These are phyloP conservation scores for Colletotrichum scovillei DNA, from an alignment of 2,329 filamentous ascomycete species.

Conservation along the genomic window DNA sequence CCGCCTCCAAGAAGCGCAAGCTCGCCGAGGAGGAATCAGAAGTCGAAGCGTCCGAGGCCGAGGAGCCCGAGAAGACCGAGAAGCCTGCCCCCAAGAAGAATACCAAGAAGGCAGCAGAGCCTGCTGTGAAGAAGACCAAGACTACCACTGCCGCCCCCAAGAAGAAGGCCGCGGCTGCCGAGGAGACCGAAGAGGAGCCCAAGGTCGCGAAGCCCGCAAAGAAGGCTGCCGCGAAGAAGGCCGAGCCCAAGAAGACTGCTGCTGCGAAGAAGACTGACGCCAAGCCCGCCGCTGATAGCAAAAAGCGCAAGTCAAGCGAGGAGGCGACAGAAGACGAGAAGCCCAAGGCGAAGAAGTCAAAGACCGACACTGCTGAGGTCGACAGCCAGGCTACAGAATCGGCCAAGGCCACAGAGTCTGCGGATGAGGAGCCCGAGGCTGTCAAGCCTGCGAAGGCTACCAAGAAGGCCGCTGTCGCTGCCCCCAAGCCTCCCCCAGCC, in stretches of 20 bases:
- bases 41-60: conserved; percentile 3
- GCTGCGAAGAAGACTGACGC: conserved; percentile 54
- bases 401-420: conserved; percentile 23
- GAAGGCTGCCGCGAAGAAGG: conserved; percentile 40
- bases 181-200: conserved; percentile 37
- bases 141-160: conserved; percentile 26
- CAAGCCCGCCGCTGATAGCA: conserved; percentile 33
- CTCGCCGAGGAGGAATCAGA: conserved; percentile 17
- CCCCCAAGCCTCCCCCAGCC: conserved; percentile 28
- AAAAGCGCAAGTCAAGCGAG: conserved; percentile 37
- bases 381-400: conserved; percentile 35
- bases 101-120: conserved; percentile 49
- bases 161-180: conserved; percentile 62
- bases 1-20: conserved; percentile 36
- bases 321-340: conserved; percentile 36
- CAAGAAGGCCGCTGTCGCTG: conserved; percentile 32
- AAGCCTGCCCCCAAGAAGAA: conserved; percentile 18
- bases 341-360: conserved; percentile 37
- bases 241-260: conserved; percentile 55
- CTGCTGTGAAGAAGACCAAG: conserved; percentile 31
- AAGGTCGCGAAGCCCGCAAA: conserved; percentile 56
- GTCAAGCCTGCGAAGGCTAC: conserved; percentile 34
- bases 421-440: conserved; percentile 23
- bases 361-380: conserved; percentile 31
- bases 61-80: conserved; percentile 12